Base-by-base conservation (phyloP, 768 basidiomycete species). In the Panaeolus cyanescens region DNA sequence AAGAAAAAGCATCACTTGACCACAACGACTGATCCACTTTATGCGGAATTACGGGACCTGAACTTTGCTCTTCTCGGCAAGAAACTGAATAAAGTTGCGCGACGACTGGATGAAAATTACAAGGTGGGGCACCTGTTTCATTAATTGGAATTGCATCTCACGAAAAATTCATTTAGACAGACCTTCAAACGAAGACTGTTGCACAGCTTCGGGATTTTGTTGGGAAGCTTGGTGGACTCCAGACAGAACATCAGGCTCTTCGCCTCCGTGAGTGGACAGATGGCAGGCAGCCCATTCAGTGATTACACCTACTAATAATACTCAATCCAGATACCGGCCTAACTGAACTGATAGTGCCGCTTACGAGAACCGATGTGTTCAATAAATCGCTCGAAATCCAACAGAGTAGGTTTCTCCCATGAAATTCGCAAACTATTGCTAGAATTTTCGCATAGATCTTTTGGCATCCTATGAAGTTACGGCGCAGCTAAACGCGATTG, bases 161-260 rank as follows among this genome's bases (percentile, higher is more conserved):
- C 50, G 61, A 22, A 32, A 39, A 10, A 17, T 40, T 45, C 17
- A 20, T 57, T 59, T 12, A 68, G 92, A 88, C 90, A 50, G 86
- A 92, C 60, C 85, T 93, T 59, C 88, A 95, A 75, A 87, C 95
- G 17, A 93, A 95, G 75, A 96, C 94, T 12, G 91, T 96, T 17
- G 86, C 91, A 10, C 93, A 99, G 74, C 79, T 99, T 67, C 85
- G 90, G 60, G 93, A 95, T 70, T 98, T 99, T 75, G 97, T 99
- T 19, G 95, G 96, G 12, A 95, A 93, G 70, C 80, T 99, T 1
- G 93, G 95, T 20, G 94, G 95, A 1, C 77, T 99, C 64, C 94
- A 98, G 75, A 86, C 85, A 17, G 96, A 99, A 69, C 95, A 97
- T 66, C 92, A 95, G 71, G 86, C 92, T 50, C 73, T 99, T 62